These are phyloP conservation scores for Pseudognaphalium luteoalbum DNA, from an alignment of 129 eudicot species.

Conservation along the genomic window DNA sequence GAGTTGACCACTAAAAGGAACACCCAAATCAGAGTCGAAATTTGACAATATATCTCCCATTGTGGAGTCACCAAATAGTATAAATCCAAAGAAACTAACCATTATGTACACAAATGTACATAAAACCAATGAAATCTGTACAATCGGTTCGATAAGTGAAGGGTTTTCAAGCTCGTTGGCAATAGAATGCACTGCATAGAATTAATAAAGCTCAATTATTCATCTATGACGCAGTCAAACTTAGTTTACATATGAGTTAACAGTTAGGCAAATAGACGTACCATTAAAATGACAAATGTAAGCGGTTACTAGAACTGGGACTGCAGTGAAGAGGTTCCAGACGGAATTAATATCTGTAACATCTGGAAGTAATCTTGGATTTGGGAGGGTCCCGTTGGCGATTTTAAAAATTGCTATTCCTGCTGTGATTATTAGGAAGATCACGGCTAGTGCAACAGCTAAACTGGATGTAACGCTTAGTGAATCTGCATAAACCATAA, in stretches of 20 bases:
- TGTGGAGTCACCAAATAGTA: slow-evolving; percentile 77
- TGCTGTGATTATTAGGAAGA: slow-evolving; percentile 51
- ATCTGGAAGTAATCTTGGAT: slow-evolving; percentile 61
- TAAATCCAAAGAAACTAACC: slow-evolving; percentile 87
- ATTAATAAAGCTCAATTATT: background rate
- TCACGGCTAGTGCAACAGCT: slow-evolving; percentile 63
- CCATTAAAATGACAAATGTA: slow-evolving; percentile 87
- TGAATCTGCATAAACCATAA: slow-evolving; percentile 53
- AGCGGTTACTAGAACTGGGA: slow-evolving; percentile 89
- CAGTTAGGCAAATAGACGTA: slow-evolving; percentile 10
- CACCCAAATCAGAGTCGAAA: slow-evolving; percentile 75
- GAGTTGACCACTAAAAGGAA: slow-evolving; percentile 66
- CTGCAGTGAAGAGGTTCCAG: slow-evolving; percentile 71
- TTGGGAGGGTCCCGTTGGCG: slow-evolving; percentile 41
- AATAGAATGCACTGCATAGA: slow-evolving; percentile 65
- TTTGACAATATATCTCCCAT: slow-evolving; percentile 87
- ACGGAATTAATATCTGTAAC: slow-evolving; percentile 46
- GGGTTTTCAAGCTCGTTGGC: slow-evolving; percentile 62
- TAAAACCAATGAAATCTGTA: slow-evolving; percentile 58
- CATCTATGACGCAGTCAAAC: background rate
- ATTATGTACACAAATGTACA: slow-evolving; percentile 72
- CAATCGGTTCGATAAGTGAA: slow-evolving; percentile 53
- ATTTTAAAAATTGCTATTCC: slow-evolving; percentile 52
- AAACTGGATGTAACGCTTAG: slow-evolving; percentile 57
- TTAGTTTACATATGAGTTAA: background rate